Evolutionary conservation across 2,329 filamentous ascomycete genomes (phyloP).

Genomic region (Trichoderma aggressivum): DNA sequence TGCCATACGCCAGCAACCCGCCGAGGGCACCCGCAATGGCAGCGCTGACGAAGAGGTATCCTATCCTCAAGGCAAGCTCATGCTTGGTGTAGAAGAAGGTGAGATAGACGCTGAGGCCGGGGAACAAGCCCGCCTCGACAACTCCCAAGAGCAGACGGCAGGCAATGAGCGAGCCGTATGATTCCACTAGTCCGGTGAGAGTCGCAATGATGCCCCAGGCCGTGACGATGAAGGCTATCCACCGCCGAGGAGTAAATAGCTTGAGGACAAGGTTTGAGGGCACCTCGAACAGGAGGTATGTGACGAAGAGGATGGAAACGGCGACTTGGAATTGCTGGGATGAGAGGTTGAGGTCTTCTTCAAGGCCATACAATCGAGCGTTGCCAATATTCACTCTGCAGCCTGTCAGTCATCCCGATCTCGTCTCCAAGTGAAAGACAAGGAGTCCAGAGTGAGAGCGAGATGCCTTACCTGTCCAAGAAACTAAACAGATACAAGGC

Average conservation of each 20-base stretch:
- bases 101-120: conserved; percentile 65
- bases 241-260: conserved; percentile 58
- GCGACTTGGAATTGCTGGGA: conserved; percentile 66
- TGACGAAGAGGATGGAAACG: conserved; percentile 65
- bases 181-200: conserved; percentile 64
- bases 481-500: conserved; percentile 72
- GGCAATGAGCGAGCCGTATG: conserved; percentile 63
- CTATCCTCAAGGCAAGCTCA: conserved; percentile 69
- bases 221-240: conserved; percentile 61
- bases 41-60: conserved; percentile 68
- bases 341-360: conserved; percentile 58
- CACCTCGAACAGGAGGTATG: conserved; percentile 60
- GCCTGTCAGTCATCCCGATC: neutral
- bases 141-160: conserved; percentile 66
- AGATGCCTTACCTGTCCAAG: conserved; percentile 55
- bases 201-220: conserved; percentile 68
- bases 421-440: neutral
- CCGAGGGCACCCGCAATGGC: conserved; percentile 70
- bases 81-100: conserved; percentile 74
- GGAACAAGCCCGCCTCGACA: conserved; percentile 68
- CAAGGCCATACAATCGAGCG: conserved; percentile 62
- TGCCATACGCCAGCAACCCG: conserved; percentile 69
- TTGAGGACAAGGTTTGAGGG: conserved; percentile 64
- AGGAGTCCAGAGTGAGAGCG: no score
- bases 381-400: conserved; percentile 70